A percentile compares a stretch with the other conserved stretches of the same genome.
Evolutionary conservation across 208 protist species (phyloP).

Genomic region (Novymonas esmeraldas): DNA sequence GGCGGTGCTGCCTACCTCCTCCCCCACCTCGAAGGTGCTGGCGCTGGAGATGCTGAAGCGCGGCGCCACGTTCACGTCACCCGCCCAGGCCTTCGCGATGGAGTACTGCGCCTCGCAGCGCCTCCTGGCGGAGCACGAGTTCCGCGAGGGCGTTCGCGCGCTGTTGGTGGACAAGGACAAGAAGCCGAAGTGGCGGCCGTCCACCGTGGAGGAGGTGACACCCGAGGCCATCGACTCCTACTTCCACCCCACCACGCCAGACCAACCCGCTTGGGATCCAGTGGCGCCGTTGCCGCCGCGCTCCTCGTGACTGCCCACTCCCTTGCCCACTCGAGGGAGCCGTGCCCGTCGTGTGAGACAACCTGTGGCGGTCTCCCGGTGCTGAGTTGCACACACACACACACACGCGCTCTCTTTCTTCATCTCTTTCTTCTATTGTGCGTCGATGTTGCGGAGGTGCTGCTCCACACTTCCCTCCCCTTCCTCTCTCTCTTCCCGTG

Average conservation of each 20-base stretch:
- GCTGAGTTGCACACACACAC: neutral
- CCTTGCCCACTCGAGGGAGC: too few species aligned
- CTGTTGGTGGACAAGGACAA: constrained; percentile 86
- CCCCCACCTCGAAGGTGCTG: constrained; percentile 61
- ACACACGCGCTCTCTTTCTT: too few species aligned
- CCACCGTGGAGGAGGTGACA: constrained; percentile 51
- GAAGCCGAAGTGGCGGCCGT: constrained; percentile 77
- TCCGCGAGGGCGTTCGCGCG: constrained; percentile 80
- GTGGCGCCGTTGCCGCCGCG: constrained; percentile 22
- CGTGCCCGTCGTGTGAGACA: neutral
- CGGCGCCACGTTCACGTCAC: constrained; percentile 34
- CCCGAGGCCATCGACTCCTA: constrained; percentile 30
- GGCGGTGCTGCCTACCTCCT: constrained; percentile 39
- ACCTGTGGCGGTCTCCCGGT: neutral
- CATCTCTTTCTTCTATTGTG: too few species aligned
- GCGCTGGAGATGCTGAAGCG: constrained; percentile 58
- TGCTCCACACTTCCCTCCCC: too few species aligned
- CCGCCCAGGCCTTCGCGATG: constrained; percentile 56
- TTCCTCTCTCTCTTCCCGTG: too few species aligned
- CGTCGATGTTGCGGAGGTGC: too few species aligned
- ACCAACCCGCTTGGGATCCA: constrained; percentile 54
- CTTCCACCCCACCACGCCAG: constrained; percentile 30
- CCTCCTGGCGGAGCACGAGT: constrained; percentile 47
- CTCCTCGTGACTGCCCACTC: neutral
- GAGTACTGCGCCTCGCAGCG: constrained; percentile 65